These are phyloP conservation scores for Puccinia coronata DNA, from an alignment of 1,284 basidiomycete species.

Conservation along the genomic window DNA sequence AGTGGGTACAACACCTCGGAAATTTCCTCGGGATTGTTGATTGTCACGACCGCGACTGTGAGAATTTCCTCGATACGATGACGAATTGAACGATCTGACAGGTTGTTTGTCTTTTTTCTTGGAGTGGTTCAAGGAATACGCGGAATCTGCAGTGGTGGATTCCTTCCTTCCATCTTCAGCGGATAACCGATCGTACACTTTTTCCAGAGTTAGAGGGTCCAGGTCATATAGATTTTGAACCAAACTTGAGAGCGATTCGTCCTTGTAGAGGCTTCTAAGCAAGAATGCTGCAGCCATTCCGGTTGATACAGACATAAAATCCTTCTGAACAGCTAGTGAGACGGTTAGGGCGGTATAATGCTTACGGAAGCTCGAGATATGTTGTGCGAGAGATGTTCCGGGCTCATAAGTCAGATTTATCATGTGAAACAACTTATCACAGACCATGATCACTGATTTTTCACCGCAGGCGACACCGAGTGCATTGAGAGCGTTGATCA, in stretches of 20 bases:
- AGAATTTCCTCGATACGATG: background rate
- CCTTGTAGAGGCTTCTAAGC: background rate
- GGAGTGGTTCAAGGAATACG: background rate
- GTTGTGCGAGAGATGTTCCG: background rate
- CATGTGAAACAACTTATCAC: background rate
- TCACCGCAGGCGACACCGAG: too few relatives aligned
- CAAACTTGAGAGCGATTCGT: background rate
- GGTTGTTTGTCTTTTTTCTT: background rate
- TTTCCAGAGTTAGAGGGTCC: background rate
- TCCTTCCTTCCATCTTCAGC: too few relatives aligned
- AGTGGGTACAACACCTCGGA: background rate
- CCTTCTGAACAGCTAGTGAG: background rate
- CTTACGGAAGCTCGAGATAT: background rate
- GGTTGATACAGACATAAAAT: background rate
- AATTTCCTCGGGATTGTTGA: background rate
- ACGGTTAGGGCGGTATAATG: background rate
- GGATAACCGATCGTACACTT: too few relatives aligned
- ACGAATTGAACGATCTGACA: background rate
- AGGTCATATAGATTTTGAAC: background rate
- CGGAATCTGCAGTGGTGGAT: background rate
- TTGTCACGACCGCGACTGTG: too few relatives aligned
- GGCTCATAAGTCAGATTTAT: background rate
- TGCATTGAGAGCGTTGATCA: background rate
- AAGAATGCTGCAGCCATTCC: background rate
- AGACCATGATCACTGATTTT: background rate